Evolutionary conservation across 2,329 filamentous ascomycete species (phyloP).

Genomic region (Chaetomiaceae sp.): DNA sequence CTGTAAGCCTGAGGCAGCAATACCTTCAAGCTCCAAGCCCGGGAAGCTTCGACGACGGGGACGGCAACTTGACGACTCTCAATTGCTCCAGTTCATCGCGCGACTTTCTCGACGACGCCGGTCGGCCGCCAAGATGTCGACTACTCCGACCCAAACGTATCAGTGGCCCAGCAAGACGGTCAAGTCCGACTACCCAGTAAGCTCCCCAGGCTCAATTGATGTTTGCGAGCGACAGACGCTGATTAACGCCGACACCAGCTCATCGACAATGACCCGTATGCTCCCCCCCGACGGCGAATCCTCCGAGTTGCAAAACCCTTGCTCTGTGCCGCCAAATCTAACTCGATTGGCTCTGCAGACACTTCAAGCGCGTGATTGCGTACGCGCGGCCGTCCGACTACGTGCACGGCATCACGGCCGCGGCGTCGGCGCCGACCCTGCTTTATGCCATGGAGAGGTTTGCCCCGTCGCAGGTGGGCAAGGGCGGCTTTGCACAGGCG

Average conservation of each 20-base stretch:
- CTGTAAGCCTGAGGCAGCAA: conserved; percentile 18
- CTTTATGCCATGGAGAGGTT: conserved; percentile 78
- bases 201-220: conserved; percentile 32
- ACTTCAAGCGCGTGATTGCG: conserved; percentile 80
- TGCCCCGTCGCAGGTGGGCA: conserved; percentile 77
- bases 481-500: conserved; percentile 72
- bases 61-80: conserved; percentile 1
- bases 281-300: conserved; percentile 16
- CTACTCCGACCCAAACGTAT: conserved; percentile 37
- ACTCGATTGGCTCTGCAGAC: conserved; percentile 47
- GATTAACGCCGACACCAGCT: conserved; percentile 58
- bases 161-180: conserved; percentile 68
- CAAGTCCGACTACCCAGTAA: conserved; percentile 79
- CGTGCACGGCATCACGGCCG: conserved; percentile 59
- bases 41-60: conserved; percentile 16
- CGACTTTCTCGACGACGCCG: conserved; percentile 22
- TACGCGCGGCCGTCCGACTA: conserved; percentile 89
- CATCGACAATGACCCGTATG: conserved; percentile 98
- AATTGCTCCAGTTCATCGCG: conserved; percentile 15
- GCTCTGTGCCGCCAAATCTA: conserved; percentile 14
- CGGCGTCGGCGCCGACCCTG: conserved; percentile 64
- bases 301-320: background rate
- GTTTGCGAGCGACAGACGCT: conserved; percentile 6
- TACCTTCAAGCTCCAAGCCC: conserved; percentile 15
- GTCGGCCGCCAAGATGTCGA: conserved; percentile 35